phyloP scores from a whole-genome alignment of 1,139 yeast genomes.

The Sporopachydermia cereana region DNA sequence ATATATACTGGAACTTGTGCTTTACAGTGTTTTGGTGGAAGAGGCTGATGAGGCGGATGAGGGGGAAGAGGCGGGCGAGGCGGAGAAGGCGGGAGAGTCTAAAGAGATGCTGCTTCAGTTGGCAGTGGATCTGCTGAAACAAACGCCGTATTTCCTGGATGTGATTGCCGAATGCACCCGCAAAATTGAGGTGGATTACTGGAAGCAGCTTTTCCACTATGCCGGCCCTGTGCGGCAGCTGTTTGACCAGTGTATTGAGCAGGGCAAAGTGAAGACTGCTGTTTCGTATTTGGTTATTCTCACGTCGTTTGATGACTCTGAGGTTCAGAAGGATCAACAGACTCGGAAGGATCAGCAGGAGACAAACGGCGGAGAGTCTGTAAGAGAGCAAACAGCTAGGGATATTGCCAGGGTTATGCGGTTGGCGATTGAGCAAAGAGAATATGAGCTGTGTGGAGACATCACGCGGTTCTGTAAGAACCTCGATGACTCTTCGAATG shows the following conservation, averaged over 20 bases:
- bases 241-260: conserved; percentile 25
- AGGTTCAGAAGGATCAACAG: too few relatives aligned
- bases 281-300: conserved; percentile 29
- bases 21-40: conserved; percentile 26
- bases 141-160: conserved; percentile 30
- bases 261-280: conserved; percentile 28
- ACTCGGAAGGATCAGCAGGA: not conserved
- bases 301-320: conserved; percentile 15
- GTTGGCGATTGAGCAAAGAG: conserved; percentile 22
- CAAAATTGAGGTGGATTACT: conserved; percentile 52
- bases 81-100: conserved; percentile 17
- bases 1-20: conserved; percentile 35
- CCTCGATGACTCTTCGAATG: conserved; percentile 21
- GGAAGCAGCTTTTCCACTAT: conserved; percentile 40
- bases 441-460: conserved; percentile 29
- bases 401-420: conserved; percentile 22
- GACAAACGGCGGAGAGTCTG: conserved; percentile 10
- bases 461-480: conserved; percentile 28
- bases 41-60: conserved; percentile 20
- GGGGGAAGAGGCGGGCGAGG: conserved; percentile 9
- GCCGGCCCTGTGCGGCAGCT: conserved; percentile 27
- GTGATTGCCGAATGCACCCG: conserved; percentile 48
- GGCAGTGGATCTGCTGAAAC: conserved; percentile 18
- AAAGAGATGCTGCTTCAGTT: conserved; percentile 9
- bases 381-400: conserved; percentile 15